Evolutionary conservation across 2,329 filamentous ascomycete species (phyloP), one percentile per base, ranked within the genome.

Genomic region (Plectosphaerella cucumerina): DNA sequence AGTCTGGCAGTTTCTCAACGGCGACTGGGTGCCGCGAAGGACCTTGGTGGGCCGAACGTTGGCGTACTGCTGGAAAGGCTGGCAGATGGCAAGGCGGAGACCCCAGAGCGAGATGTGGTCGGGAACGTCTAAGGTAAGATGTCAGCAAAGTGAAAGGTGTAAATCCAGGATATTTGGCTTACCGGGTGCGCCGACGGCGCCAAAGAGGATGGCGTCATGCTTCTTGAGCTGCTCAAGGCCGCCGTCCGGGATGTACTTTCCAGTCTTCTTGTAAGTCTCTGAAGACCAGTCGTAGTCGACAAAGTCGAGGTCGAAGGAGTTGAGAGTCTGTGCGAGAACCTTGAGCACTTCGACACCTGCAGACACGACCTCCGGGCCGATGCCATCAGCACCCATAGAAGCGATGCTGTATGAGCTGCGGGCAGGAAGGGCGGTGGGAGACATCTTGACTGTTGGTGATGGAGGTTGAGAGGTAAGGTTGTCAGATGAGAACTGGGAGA

Each of bases 51-150:
- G 84, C 5, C 84, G 76, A 2, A 87, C 78, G 59, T 87, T 87
- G 53, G 82, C 82, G 58, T 85, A 87, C 59, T 86, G 82, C 57
- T 86, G 82, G 46, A 86, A 69, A 12, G 77, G 72, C 57, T 85
- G 81, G 58, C 84, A 80, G 56, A 87, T 83, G 2, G 82, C 80
- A 2, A 87, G 71, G 33, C 83, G 79, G 14, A 87, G 71, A 23
- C 74, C 72, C 84, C 84, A 86, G 18, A 87, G 78, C 1, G 81
- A 84, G 56, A 86, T 82, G 57, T 86, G 82, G 57, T 86, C 84
- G 18, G 45, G 45, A 5, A 47, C 45, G 14, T 47, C 45, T 42
- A 31, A 31, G 26, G 10, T 20, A 18, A n/a, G n/a, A 42, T 42
- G 39, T 42, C 18, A 42, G 39, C 17, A 17, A 18, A 18, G 39